Percentiles rank a stretch among this genome's conserved stretches.
Conservation (phyloP, 2,329 filamentous ascomycete genomes). For the Ascochyta lentis region DNA sequence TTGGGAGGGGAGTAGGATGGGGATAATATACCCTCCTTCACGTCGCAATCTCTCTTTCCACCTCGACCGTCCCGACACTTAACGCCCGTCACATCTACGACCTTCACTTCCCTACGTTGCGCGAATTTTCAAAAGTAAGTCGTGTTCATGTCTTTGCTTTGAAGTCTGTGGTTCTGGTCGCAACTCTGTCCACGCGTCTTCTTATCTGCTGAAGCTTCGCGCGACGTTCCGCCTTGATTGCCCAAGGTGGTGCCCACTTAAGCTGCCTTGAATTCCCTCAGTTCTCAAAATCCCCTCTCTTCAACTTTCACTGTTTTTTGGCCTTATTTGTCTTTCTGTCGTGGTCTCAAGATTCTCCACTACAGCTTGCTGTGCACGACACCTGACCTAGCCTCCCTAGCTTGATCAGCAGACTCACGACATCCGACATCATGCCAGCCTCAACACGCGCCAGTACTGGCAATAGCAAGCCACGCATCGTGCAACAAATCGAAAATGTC, state of each 20-base stretch:
- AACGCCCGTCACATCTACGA: not conserved
- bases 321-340: not conserved
- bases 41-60: slow-evolving; percentile 8
- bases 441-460: slow-evolving; percentile 20
- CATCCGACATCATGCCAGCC: slow-evolving; percentile 7
- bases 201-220: not conserved
- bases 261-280: not conserved
- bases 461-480: slow-evolving; percentile 59
- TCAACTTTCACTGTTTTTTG: not conserved
- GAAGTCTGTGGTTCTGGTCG: not conserved
- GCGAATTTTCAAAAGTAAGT: slow-evolving; percentile 3
- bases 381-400: slow-evolving; percentile 1
- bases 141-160: not conserved
- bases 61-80: not conserved
- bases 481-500: slow-evolving; percentile 57
- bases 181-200: not conserved
- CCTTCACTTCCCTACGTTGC: not conserved
- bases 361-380: not conserved
- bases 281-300: not conserved
- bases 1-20: slow-evolving; percentile 1
- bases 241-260: not conserved
- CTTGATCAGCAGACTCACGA: not conserved
- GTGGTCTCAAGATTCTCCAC: not conserved
- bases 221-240: not conserved
- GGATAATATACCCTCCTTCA: slow-evolving; percentile 7